These are phyloP conservation scores for Draba incana DNA, from an alignment of 345 rosid genomes.

Conservation along the genomic window DNA sequence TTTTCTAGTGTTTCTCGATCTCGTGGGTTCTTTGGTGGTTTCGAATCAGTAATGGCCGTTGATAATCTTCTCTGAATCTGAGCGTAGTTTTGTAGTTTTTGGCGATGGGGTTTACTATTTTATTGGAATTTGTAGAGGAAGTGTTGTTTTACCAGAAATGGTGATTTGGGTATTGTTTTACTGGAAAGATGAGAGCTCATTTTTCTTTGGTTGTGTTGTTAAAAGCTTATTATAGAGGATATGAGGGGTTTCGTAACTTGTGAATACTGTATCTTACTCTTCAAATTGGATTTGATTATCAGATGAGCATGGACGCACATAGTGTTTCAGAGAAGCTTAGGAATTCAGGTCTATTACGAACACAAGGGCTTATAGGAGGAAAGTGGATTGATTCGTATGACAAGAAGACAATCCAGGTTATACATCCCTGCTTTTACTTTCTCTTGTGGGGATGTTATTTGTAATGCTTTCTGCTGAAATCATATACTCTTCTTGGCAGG, in stretches of 20 bases:
- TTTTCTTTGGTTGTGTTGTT: neutral
- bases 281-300: constrained; percentile 28
- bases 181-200: neutral
- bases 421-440: constrained; percentile 2
- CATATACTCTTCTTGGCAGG: constrained; percentile 50
- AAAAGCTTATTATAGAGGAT: neutral
- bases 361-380: constrained; percentile 83
- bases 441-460: neutral
- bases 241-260: constrained; percentile 10
- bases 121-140: neutral
- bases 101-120: neutral
- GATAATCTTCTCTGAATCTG: neutral
- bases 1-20: constrained; percentile 9
- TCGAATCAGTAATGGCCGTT: neutral
- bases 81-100: neutral
- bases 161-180: no score
- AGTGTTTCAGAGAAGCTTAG: constrained; percentile 52
- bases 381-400: constrained; percentile 84
- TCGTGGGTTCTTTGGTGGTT: neutral
- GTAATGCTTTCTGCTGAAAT: constrained; percentile 3
- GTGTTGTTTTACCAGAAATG: no score
- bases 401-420: constrained; percentile 70
- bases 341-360: constrained; percentile 59
- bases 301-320: constrained; percentile 65
- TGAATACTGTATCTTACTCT: neutral